phyloP scores from a whole-genome alignment of 106 monocot species.

The Alisma plantagoaquatica region DNA sequence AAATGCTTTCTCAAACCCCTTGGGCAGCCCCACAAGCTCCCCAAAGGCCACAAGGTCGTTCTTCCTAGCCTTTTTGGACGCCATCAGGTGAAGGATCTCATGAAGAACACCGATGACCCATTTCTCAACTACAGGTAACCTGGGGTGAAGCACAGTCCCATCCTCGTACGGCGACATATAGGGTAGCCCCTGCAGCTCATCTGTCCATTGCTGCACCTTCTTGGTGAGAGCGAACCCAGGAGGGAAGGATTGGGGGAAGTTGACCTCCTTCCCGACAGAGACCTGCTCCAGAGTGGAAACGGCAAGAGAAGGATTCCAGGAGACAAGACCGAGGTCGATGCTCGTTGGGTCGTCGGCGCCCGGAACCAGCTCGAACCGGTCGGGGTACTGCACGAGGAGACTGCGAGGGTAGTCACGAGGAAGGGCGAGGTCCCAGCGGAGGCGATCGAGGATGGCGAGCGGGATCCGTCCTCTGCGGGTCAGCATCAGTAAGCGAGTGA shows the following conservation, averaged over 20 bases:
- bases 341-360: not conserved
- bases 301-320: conserved; percentile 56
- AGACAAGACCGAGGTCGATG: conserved; percentile 64
- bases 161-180: conserved; percentile 85
- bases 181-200: conserved; percentile 77
- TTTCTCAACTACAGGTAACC: conserved; percentile 46
- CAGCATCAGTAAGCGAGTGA: conserved; percentile 84
- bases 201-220: conserved; percentile 71
- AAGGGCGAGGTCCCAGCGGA: conserved; percentile 67
- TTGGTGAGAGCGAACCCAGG: conserved; percentile 64
- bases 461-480: conserved; percentile 42
- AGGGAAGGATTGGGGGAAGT: conserved; percentile 56
- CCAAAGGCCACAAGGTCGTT: conserved; percentile 39
- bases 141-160: conserved; percentile 35
- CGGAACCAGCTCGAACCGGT: conserved; percentile 53
- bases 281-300: conserved; percentile 49
- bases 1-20: conserved; percentile 49
- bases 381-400: conserved; percentile 66
- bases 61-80: conserved; percentile 66
- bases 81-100: conserved; percentile 42
- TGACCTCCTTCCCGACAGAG: conserved; percentile 15
- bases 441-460: conserved; percentile 34
- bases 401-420: conserved; percentile 43
- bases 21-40: conserved; percentile 30
- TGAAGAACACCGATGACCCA: conserved; percentile 72